Evolutionary conservation across 805 yeast genomes (phyloP).

Genomic region (Metschnikowia chrysomelidarum): DNA sequence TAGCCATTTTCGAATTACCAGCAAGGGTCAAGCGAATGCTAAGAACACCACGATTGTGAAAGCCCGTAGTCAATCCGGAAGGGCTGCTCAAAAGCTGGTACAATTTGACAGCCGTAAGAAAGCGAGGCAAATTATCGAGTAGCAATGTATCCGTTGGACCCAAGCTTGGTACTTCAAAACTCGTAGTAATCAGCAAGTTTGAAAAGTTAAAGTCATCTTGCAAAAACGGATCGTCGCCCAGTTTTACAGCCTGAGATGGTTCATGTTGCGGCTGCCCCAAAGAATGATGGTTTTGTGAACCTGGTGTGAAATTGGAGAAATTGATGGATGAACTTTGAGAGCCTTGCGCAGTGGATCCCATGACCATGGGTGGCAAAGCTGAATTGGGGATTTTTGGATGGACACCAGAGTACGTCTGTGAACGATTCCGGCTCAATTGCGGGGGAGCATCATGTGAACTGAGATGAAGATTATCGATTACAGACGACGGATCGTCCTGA

Average conservation of each 20-base stretch:
- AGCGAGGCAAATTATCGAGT: constrained; percentile 77
- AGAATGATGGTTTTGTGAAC: not conserved
- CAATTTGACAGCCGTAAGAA: constrained; percentile 51
- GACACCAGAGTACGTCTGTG: constrained; percentile 42
- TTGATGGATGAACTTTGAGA: constrained; percentile 2
- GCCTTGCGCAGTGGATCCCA: constrained; percentile 2
- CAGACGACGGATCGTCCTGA: constrained; percentile 27
- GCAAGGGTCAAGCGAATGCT: constrained; percentile 42
- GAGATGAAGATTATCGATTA: constrained; percentile 33
- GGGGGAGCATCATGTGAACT: constrained; percentile 18
- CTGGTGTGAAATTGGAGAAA: not conserved
- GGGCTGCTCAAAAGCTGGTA: constrained; percentile 32
- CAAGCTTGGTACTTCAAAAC: constrained; percentile 64
- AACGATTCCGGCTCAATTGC: constrained; percentile 29
- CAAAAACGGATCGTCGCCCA: constrained; percentile 22
- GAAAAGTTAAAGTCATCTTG: constrained; percentile 62
- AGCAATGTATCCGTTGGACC: constrained; percentile 78
- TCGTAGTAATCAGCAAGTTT: constrained; percentile 61
- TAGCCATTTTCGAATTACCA: constrained; percentile 25
- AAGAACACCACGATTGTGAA: constrained; percentile 65
- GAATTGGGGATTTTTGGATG: constrained; percentile 9
- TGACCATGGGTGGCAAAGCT: constrained; percentile 4
- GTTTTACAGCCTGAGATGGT: constrained; percentile 2
- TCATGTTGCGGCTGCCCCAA: constrained; percentile 8
- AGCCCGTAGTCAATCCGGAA: constrained; percentile 35